Evolutionary conservation across 768 basidiomycete genomes (phyloP).

Genomic region (Russula sp.): DNA sequence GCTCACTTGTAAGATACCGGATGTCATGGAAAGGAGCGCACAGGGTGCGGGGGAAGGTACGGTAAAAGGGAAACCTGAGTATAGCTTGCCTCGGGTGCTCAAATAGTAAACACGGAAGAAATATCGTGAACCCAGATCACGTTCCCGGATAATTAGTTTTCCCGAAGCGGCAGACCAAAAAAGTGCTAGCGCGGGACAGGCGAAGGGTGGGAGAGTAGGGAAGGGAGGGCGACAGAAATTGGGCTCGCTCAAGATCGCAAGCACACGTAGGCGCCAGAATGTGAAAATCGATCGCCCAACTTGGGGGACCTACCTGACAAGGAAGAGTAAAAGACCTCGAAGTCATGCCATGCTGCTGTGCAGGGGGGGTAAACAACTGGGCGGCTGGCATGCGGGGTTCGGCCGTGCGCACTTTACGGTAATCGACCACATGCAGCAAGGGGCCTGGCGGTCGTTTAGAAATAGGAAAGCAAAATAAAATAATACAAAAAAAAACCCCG

Average conservation of each 20-base stretch:
- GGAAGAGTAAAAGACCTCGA: slow-evolving; percentile 1
- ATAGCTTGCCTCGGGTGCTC: slow-evolving; percentile 19
- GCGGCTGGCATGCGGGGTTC: slow-evolving; percentile 14
- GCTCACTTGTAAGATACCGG: slow-evolving; percentile 36
- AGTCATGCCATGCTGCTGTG: neutral
- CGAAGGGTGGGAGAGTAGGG: slow-evolving; percentile 8
- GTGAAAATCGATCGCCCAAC: slow-evolving; percentile 21
- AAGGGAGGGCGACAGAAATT: slow-evolving; percentile 13
- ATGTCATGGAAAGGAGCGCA: slow-evolving; percentile 35
- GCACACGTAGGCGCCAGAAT: slow-evolving; percentile 14
- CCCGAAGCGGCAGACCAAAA: slow-evolving; percentile 27
- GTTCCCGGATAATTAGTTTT: slow-evolving; percentile 28
- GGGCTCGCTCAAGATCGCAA: slow-evolving; percentile 23
- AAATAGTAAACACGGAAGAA: slow-evolving; percentile 29
- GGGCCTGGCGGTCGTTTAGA: slow-evolving; percentile 14
- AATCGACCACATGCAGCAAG: slow-evolving; percentile 7
- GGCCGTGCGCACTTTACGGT: neutral
- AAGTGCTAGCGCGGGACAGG: slow-evolving; percentile 8
- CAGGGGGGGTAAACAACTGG: neutral
- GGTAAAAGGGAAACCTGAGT: slow-evolving; percentile 30
- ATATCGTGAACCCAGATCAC: slow-evolving; percentile 24
- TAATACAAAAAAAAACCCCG: neutral
- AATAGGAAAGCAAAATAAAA: slow-evolving; percentile 12
- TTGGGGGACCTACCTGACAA: slow-evolving; percentile 9
- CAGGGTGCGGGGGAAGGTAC: slow-evolving; percentile 22